Conservation (phyloP, 2,329 filamentous ascomycete species). For the Pestalotiopsis sp. region DNA sequence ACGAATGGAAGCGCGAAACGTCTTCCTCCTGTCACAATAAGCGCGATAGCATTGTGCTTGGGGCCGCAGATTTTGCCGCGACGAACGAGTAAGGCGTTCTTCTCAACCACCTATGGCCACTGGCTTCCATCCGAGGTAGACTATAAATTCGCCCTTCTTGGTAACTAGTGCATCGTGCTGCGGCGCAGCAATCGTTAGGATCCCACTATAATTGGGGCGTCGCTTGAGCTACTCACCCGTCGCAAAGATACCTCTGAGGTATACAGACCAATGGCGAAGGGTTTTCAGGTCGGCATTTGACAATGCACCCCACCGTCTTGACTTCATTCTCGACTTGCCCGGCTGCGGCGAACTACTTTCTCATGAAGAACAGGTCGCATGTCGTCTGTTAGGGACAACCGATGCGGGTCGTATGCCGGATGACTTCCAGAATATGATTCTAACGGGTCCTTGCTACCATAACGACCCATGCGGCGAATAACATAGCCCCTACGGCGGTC, state of each 20-base stretch:
- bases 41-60: background rate
- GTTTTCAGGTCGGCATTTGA: background rate
- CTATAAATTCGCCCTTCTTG: background rate
- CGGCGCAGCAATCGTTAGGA: background rate
- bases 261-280: background rate
- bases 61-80: constrained; percentile 1
- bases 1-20: constrained; percentile 11
- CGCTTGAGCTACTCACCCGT: background rate
- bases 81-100: background rate
- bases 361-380: background rate
- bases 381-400: no score
- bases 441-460: no score
- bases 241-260: background rate
- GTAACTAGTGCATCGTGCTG: background rate
- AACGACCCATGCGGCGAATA: no score
- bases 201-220: background rate
- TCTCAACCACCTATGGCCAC: background rate
- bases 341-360: background rate
- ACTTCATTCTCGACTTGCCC: background rate
- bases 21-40: background rate
- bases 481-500: no score
- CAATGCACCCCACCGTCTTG: background rate
- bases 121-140: background rate
- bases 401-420: no score
- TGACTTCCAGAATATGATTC: no score